Base-by-base conservation (phyloP, 2,329 filamentous ascomycete genomes). In the Ceratocystis papillata region DNA sequence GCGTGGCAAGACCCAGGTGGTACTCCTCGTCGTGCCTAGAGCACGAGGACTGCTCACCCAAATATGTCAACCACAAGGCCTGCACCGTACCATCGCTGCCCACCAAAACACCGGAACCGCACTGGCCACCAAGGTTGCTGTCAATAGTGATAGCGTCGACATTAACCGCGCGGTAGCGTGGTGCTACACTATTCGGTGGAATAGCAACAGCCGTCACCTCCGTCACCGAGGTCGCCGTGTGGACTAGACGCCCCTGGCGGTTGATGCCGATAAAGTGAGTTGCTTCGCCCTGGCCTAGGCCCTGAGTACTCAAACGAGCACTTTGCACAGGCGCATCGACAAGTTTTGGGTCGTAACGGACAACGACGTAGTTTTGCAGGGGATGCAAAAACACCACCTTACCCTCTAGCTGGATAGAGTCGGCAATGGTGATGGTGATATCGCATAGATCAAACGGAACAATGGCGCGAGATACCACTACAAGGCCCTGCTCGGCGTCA, bases 201-300 rank as follows among this genome's bases (percentile, higher is more conserved):
- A 99, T 97, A 0, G 92, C 90, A 2, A 97, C 94, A 1, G 94
- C 94, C 10, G 93, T 97, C 72, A 99, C 95, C 74, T 99, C 94
- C 0, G 95, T 99, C 15, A 99, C 91, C 0, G 88, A 90, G 0
- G 94, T 97, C 71, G 96, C 91, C 4, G 91, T 89, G 71, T 96
- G 90, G 3, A 97, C 93, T 50, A 96, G 90, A 45, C 93, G 86
- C 68, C 93, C 87, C 70, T 96, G 97, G 70, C 95, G 87, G 74
- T 99, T 99, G 79, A 96, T 95, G n/a, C 94, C 95, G 69, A 99
- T 88, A 76, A 99, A 99, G 70, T 96, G 92, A 0, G 92, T 96
- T 67, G 93, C 88, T 62, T 92, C 90, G 45, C 94, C 94, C 77
- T 97, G 94, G 63, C 90, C 92, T 74, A 97, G 90, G 71, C 86